Evolutionary conservation across 495 filamentous ascomycete genomes (phyloP).

Genomic region (Trichoderma asperelloides): DNA sequence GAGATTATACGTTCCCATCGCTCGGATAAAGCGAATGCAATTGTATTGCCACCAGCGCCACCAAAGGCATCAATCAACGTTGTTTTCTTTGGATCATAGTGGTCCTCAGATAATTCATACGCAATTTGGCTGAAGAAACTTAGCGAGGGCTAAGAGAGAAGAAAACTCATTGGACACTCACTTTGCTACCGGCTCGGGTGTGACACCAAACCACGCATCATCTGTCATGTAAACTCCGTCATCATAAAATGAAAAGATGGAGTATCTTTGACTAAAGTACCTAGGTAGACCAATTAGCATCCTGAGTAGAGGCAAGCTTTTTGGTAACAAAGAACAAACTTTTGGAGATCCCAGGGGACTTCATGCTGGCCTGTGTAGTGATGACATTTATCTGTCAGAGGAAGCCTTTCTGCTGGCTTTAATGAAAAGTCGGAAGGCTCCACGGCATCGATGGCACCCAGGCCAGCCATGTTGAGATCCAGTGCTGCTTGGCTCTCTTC

Average conservation of each 20-base stretch:
- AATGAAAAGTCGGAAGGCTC: slow-evolving; percentile 13
- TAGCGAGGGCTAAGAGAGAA: slow-evolving; percentile 5
- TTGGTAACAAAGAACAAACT: slow-evolving; percentile 38
- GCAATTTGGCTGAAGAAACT: slow-evolving; percentile 58
- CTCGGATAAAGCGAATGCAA: slow-evolving; percentile 74
- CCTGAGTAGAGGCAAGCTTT: neutral
- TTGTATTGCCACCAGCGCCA: slow-evolving; percentile 89
- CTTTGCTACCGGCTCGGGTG: slow-evolving; percentile 83
- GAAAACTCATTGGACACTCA: slow-evolving; percentile 28
- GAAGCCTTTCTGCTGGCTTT: slow-evolving; percentile 25
- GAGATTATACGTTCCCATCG: slow-evolving; percentile 76
- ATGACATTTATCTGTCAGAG: slow-evolving; percentile 46
- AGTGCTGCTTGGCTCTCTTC: neutral
- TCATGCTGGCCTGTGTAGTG: slow-evolving; percentile 56
- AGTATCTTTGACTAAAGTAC: slow-evolving; percentile 82
- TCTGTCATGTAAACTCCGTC: slow-evolving; percentile 84
- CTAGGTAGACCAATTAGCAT: slow-evolving; percentile 31
- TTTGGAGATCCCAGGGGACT: slow-evolving; percentile 69
- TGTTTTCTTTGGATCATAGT: slow-evolving; percentile 31
- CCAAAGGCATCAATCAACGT: slow-evolving; percentile 80
- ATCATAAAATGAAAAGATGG: slow-evolving; percentile 73
- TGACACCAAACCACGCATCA: slow-evolving; percentile 92
- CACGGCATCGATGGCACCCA: neutral
- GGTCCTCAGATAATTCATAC: slow-evolving; percentile 49
- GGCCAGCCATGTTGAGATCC: neutral